Evolutionary conservation across 768 basidiomycete genomes (phyloP), one percentile per base, ranked within the genome.

Genomic region (Guyanaporus albipodus): DNA sequence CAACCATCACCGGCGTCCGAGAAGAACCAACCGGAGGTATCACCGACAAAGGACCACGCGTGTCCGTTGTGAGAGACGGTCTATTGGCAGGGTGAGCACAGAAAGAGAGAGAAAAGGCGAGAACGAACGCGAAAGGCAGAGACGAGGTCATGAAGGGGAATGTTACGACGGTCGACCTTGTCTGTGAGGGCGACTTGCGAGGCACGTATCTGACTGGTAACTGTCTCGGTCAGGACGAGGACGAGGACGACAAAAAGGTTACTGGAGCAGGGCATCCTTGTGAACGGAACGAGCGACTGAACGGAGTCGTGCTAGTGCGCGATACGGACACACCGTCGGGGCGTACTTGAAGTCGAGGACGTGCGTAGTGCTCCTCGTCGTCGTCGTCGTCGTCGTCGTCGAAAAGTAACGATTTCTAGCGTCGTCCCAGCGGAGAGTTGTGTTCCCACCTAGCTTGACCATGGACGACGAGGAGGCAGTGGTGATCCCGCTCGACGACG

Each of bases 381-480:
- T n/a, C n/a, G n/a, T n/a, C n/a, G n/a, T n/a, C n/a, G n/a, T n/a
- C n/a, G n/a, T n/a, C n/a, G n/a, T n/a, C n/a, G n/a, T n/a, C n/a
- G n/a, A n/a, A 54, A 82, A 84, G 59, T 84, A 83, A 9, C 82
- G 73, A 32, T 77, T 75, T 44, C 61, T 67, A 27, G 59, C 57
- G 48, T 67, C 58, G 56, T 84, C 80, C 67, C 73, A 84, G 57
- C 76, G 78, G 42, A 82, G 63, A 2, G n/a, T n/a, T n/a, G n/a
- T n/a, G n/a, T n/a, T n/a, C n/a, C n/a, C n/a, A n/a, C n/a, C n/a
- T n/a, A n/a, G n/a, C 9, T 24, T 51, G 6, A 24, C 26, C 2
- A 43, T 43, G 33, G 23, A 10, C 41, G n/a, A 8, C 40, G 8
- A 22, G 21, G 21, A 15, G 6, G 11, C 12, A n/a, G n/a, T n/a